Conservation (phyloP, 345 rosid genomes). For the Kernera saxatilis region DNA sequence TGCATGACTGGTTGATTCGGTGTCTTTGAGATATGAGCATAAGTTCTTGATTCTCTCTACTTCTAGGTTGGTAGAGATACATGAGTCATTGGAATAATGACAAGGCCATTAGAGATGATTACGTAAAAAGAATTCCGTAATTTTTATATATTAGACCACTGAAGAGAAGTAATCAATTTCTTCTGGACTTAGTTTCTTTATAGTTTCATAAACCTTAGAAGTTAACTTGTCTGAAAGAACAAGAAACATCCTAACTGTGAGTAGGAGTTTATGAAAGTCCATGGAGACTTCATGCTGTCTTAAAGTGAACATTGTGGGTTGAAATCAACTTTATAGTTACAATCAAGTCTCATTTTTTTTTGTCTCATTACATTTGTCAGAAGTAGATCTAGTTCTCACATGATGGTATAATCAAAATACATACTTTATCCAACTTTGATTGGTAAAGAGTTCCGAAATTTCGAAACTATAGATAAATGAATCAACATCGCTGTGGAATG, state of each 20-base stretch:
- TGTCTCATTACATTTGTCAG: not conserved
- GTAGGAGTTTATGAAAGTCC: not conserved
- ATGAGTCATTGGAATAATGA: too few species aligned
- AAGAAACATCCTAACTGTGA: slow-evolving; percentile 8
- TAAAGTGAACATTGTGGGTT: slow-evolving; percentile 5
- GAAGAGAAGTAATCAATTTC: too few species aligned
- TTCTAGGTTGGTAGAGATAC: too few species aligned
- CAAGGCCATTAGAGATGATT: too few species aligned
- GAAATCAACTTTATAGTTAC: not conserved
- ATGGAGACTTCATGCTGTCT: not conserved
- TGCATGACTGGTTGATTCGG: too few species aligned
- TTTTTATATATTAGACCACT: too few species aligned
- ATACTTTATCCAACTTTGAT: not conserved
- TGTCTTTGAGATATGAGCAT: too few species aligned
- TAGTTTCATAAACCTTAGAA: slow-evolving; percentile 16
- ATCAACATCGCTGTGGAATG: not conserved
- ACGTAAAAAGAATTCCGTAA: too few species aligned
- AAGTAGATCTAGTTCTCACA: not conserved
- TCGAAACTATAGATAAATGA: not conserved
- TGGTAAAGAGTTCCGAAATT: not conserved
- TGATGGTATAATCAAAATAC: too few species aligned
- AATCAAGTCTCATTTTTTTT: too few species aligned
- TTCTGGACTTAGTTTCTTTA: not conserved
- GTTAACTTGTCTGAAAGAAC: slow-evolving; percentile 4
- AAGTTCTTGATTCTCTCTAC: too few species aligned